Conservation (phyloP, 2,329 filamentous ascomycete species). For the Clonostachys byssicola region DNA sequence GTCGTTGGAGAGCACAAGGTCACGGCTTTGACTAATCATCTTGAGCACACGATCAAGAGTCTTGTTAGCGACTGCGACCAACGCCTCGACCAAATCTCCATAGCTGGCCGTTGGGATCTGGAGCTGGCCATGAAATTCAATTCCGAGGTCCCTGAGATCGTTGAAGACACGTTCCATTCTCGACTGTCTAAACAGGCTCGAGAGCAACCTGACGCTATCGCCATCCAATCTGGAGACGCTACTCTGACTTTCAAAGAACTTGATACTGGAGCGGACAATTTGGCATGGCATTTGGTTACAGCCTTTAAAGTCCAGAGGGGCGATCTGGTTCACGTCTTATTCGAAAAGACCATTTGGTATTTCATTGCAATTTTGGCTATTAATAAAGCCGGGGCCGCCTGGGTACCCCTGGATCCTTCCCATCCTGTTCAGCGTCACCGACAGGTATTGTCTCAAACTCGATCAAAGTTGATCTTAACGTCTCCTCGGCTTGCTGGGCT, state of each 20-base stretch:
- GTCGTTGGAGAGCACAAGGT: background rate
- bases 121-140: constrained; percentile 1
- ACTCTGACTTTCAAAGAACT: constrained; percentile 13
- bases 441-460: constrained; percentile 1
- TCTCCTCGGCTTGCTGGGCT: background rate
- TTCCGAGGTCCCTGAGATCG: background rate
- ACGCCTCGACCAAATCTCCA: background rate
- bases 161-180: constrained; percentile 1
- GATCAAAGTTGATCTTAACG: background rate
- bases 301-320: constrained; percentile 4
- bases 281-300: background rate
- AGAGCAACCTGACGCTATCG: constrained; percentile 18
- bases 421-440: constrained; percentile 1
- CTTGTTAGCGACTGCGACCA: background rate
- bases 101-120: background rate
- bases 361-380: constrained; percentile 12
- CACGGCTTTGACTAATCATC: constrained; percentile 1
- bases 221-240: constrained; percentile 37
- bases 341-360: constrained; percentile 11
- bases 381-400: constrained; percentile 14
- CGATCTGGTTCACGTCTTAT: constrained; percentile 7
- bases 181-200: constrained; percentile 1
- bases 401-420: constrained; percentile 9
- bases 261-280: background rate
- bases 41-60: background rate